These are phyloP conservation scores for Solanum pinnatisectum DNA, from an alignment of 257 asterid genomes.

Conservation along the genomic window DNA sequence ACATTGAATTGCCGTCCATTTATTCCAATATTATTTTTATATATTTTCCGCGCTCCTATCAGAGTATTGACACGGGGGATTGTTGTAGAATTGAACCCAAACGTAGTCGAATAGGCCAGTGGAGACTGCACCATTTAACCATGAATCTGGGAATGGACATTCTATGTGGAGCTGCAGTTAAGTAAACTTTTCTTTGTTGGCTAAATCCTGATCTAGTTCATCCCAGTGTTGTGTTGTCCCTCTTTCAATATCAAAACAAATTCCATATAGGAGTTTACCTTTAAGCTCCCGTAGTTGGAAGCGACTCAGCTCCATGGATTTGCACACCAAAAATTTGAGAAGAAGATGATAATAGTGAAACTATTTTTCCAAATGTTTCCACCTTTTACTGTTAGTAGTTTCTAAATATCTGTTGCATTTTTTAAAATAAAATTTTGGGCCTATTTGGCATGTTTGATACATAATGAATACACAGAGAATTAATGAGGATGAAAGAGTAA, in stretches of 20 bases:
- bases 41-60: conserved; percentile 20
- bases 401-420: too few relatives aligned
- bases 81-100: conserved; percentile 70
- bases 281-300: too few relatives aligned
- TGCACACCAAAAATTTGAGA: too few relatives aligned
- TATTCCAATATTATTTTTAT: conserved; percentile 29
- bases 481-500: too few relatives aligned
- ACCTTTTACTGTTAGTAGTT: too few relatives aligned
- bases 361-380: too few relatives aligned
- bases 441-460: too few relatives aligned
- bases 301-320: too few relatives aligned
- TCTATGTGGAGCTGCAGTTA: conserved; percentile 54
- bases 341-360: too few relatives aligned
- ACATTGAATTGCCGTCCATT: conserved; percentile 34
- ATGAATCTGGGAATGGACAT: conserved; percentile 61
- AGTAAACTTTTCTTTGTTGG: conserved; percentile 16
- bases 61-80: conserved; percentile 47
- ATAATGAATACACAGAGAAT: too few relatives aligned
- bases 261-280: conserved; percentile 25
- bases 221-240: conserved; percentile 40
- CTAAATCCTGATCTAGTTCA: conserved; percentile 26
- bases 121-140: conserved; percentile 33
- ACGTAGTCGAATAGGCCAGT: conserved; percentile 49
- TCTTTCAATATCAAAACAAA: conserved; percentile 52
- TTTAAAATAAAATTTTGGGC: too few relatives aligned